A percentile compares a stretch with the other conserved stretches of the same genome.
Conservation (phyloP, 2,329 filamentous ascomycete genomes). For the Aphanoascus verrucosus region DNA sequence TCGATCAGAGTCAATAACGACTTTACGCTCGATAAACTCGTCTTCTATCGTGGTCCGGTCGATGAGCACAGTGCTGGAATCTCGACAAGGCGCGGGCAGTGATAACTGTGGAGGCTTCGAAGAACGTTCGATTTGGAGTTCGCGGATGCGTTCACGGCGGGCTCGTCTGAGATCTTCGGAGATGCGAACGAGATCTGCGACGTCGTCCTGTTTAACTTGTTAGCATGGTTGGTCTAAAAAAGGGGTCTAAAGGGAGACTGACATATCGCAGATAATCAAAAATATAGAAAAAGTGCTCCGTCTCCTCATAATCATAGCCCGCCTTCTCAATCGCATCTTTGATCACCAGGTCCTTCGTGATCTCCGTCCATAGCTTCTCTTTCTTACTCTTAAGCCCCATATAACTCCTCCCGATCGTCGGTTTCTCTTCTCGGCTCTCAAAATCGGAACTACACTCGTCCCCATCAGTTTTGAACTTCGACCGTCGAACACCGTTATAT, state of each 20-base stretch:
- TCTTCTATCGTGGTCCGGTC: conserved; percentile 5
- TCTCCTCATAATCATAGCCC: conserved; percentile 86
- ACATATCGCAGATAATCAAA: conserved; percentile 85
- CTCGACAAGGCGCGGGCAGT: background rate
- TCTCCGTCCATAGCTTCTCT: conserved; percentile 84
- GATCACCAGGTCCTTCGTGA: conserved; percentile 82
- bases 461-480: conserved; percentile 61
- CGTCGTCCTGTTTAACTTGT: conserved; percentile 63
- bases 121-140: conserved; percentile 43
- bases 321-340: conserved; percentile 75
- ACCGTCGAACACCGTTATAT: conserved; percentile 65
- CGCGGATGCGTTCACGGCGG: conserved; percentile 47
- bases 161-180: conserved; percentile 70
- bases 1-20: background rate
- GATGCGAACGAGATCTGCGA: conserved; percentile 69
- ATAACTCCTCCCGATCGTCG: conserved; percentile 37
- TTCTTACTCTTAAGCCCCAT: conserved; percentile 28
- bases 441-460: conserved; percentile 43
- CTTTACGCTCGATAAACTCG: background rate
- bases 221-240: background rate
- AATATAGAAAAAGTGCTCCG: conserved; percentile 78
- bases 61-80: conserved; percentile 1
- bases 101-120: background rate
- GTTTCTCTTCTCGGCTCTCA: conserved; percentile 32
- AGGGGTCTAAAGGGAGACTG: conserved; percentile 36